These are phyloP conservation scores for Pythium aquatile DNA, from an alignment of 352 stramenopile species.

Conservation along the genomic window DNA sequence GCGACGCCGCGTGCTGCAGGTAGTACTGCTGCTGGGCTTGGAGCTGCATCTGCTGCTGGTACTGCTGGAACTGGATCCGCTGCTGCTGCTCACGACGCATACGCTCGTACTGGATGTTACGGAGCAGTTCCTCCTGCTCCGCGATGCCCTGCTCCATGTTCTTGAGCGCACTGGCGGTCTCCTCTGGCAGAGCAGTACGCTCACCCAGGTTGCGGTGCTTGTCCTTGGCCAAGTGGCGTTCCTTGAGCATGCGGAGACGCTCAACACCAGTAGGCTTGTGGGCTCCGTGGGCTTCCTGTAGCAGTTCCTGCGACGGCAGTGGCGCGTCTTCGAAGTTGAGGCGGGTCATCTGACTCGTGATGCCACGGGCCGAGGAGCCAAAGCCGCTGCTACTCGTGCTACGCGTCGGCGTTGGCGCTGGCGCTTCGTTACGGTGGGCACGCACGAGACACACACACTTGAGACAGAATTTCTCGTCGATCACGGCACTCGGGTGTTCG, in stretches of 20 bases:
- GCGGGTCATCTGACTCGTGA: conserved; percentile 8
- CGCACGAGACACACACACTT: conserved; percentile 73
- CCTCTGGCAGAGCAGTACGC: background rate
- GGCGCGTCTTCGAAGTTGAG: conserved; percentile 26
- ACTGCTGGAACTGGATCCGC: conserved; percentile 11
- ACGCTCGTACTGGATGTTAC: conserved; percentile 52
- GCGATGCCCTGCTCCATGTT: conserved; percentile 62
- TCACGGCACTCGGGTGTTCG: conserved; percentile 61
- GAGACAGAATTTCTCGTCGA: conserved; percentile 71
- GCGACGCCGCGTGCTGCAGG: conserved; percentile 26
- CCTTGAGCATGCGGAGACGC: conserved; percentile 55
- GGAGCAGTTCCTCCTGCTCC: conserved; percentile 59
- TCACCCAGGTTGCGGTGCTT: conserved; percentile 44
- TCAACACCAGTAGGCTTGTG: conserved; percentile 31
- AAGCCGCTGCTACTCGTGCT: conserved; percentile 4
- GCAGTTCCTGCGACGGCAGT: conserved; percentile 30
- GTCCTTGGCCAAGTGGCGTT: conserved; percentile 65
- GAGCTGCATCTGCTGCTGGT: conserved; percentile 16
- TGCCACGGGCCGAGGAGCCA: background rate
- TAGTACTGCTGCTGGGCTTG: conserved; percentile 16
- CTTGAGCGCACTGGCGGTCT: conserved; percentile 39
- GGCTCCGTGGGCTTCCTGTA: conserved; percentile 35
- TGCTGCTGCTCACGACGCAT: conserved; percentile 33
- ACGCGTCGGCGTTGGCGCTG: background rate
- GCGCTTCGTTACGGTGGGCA: conserved; percentile 48